These are phyloP conservation scores for Candida ipomoeae DNA, from an alignment of 805 yeast species.

Conservation along the genomic window DNA sequence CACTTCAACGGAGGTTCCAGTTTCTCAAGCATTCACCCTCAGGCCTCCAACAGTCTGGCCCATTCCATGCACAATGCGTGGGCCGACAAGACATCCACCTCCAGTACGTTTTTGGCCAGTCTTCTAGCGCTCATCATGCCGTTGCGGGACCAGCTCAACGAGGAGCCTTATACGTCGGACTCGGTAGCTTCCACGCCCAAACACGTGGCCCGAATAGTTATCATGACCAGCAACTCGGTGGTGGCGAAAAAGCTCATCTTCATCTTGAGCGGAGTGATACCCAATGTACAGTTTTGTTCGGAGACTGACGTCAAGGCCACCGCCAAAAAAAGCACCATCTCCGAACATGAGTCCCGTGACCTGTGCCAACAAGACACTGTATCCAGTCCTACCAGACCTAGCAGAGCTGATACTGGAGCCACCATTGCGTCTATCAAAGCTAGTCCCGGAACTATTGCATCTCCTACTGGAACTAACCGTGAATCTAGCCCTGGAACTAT, in stretches of 20 bases:
- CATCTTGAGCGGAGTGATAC: slow-evolving; percentile 48
- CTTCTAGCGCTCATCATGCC: slow-evolving; percentile 45
- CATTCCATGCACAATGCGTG: slow-evolving; percentile 3
- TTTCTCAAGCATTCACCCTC: slow-evolving; percentile 7
- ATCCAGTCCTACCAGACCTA: too few relatives aligned
- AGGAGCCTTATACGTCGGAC: slow-evolving; percentile 30
- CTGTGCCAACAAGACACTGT: too few relatives aligned
- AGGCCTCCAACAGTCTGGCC: slow-evolving; percentile 5
- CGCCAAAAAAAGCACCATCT: background rate
- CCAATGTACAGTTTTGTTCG: slow-evolving; percentile 23
- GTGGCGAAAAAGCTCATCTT: slow-evolving; percentile 58
- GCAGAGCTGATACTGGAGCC: too few relatives aligned
- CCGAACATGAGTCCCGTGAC: too few relatives aligned
- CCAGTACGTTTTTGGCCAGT: slow-evolving; percentile 43
- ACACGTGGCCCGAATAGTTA: slow-evolving; percentile 46
- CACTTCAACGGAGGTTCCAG: slow-evolving; percentile 8
- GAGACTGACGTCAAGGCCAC: background rate
- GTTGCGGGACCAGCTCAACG: slow-evolving; percentile 29
- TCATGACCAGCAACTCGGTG: slow-evolving; percentile 56
- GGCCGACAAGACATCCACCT: slow-evolving; percentile 7
- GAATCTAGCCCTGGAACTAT: too few relatives aligned
- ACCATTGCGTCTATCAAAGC: too few relatives aligned
- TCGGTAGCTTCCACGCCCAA: slow-evolving; percentile 17
- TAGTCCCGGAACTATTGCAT: too few relatives aligned
- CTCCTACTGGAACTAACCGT: too few relatives aligned